A percentile compares a stretch with the other conserved stretches of the same genome.
These are phyloP conservation scores for Didymella pinodella DNA, from an alignment of 2,329 filamentous ascomycete genomes.

Conservation along the genomic window DNA sequence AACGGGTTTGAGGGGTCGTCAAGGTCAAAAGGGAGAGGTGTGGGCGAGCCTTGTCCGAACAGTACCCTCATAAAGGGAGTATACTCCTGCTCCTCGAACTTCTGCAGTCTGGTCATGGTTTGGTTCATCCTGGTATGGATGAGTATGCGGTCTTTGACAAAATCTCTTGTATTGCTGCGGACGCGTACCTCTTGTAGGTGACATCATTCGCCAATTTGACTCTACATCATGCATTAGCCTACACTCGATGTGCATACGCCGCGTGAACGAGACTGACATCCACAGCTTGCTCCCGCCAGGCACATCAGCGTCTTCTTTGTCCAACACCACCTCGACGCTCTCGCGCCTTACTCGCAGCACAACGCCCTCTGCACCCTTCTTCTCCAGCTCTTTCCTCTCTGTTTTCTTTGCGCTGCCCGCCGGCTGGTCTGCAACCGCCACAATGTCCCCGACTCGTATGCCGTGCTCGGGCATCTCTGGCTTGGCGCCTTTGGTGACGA, in stretches of 20 bases:
- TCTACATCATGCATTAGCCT: slow-evolving; percentile 55
- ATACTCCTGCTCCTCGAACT: slow-evolving; percentile 63
- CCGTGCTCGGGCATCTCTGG: slow-evolving; percentile 76
- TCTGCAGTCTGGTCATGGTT: slow-evolving; percentile 67
- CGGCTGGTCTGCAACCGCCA: slow-evolving; percentile 77
- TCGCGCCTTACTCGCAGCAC: slow-evolving; percentile 69
- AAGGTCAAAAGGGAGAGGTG: slow-evolving; percentile 58
- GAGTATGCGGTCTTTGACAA: slow-evolving; percentile 17
- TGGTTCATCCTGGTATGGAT: slow-evolving; percentile 63
- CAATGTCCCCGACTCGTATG: slow-evolving; percentile 78
- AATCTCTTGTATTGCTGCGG: slow-evolving; percentile 21
- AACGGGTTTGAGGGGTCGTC: slow-evolving; percentile 50
- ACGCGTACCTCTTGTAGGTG: slow-evolving; percentile 66
- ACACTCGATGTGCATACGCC: neutral
- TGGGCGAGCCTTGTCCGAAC: slow-evolving; percentile 65
- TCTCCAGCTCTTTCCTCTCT: slow-evolving; percentile 74
- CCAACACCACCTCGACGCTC: slow-evolving; percentile 71
- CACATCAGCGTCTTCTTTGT: slow-evolving; percentile 67
- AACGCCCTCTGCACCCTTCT: slow-evolving; percentile 73
- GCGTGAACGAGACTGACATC: slow-evolving; percentile 60
- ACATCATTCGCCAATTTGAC: slow-evolving; percentile 73
- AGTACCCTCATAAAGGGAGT: slow-evolving; percentile 67
- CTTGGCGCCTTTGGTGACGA: slow-evolving; percentile 55
- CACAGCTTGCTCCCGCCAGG: slow-evolving; percentile 65
- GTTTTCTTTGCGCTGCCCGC: slow-evolving; percentile 74